Base-by-base conservation (phyloP, 345 rosid genomes). In the Dipteronia sinensis region DNA sequence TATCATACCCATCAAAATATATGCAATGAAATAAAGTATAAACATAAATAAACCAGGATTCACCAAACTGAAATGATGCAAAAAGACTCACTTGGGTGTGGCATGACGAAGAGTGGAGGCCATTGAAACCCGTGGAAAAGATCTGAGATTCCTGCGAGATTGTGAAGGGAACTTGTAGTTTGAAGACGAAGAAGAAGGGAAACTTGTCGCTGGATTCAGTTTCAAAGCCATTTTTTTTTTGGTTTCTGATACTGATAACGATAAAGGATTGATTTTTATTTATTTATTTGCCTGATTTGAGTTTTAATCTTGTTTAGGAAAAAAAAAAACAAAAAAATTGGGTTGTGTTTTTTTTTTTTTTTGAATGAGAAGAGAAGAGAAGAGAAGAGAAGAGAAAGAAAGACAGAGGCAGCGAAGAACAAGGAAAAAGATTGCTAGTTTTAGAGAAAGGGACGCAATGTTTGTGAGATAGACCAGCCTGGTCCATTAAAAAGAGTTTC, bases 71-170 rank as follows among this genome's bases (percentile, higher is more conserved):
- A 42, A 42, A 42, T 4, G 6, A 42, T 42, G 46, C 11, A 13
- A 49, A 42, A 5, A 20, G 0, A 71, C 85, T 81, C 56, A 89
- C 92, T 80, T 86, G 63, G 89, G 25, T 10, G 80, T 49, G 34
- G 69, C 25, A 74, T 88, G 58, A 44, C 82, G 84, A 67, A 80
- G 65, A 67, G 86, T 75, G n/a, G 92, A 88, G 38, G 90, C 86
- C 88, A 89, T 86, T 86, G 53, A 72, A n/a, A 89, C 80, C 69
- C 76, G 71, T 9, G 86, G 80, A 77, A 85, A 81, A 77, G 87
- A 89, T 83, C 83, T 82, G 71, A 73, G 71, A 71, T 29, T 16
- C 19, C 55, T 20, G n/a, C 34, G 79, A 68, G 78, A 66, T 75
- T 65, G 84, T 65, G 65, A 53, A 72, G 79, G 80, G 63, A 79